Percentiles rank a stretch among this genome's conserved stretches.
Evolutionary conservation across 495 filamentous ascomycete species (phyloP).

Genomic region (Daldinia grandis): DNA sequence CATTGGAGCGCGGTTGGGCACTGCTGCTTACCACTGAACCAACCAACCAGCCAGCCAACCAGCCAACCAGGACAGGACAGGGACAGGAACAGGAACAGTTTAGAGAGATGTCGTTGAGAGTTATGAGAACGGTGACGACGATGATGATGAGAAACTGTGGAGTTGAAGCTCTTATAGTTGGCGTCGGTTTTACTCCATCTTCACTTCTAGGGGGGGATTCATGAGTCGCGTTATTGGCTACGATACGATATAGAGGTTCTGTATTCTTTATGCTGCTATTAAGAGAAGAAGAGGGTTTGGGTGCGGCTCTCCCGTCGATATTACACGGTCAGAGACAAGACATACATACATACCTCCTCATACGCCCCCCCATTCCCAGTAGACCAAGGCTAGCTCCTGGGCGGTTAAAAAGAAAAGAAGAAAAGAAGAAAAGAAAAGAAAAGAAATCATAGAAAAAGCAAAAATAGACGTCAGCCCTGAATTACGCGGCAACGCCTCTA

Average conservation of each 20-base stretch:
- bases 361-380: background rate
- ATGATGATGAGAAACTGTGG: no score
- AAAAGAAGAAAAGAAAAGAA: background rate
- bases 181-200: background rate
- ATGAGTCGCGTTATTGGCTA: background rate
- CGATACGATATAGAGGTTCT: no score
- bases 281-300: background rate
- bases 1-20: background rate
- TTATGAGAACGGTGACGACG: no score
- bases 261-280: no score
- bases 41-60: no score
- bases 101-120: no score
- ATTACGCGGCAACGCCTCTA: background rate
- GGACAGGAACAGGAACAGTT: no score
- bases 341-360: background rate
- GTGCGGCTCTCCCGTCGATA: background rate
- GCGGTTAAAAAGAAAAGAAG: background rate
- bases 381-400: background rate
- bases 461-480: background rate
- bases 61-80: no score
- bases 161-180: background rate
- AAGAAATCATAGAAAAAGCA: constrained; percentile 1
- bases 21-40: background rate
- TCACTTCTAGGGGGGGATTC: background rate
- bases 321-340: background rate